Conservation (phyloP, 805 yeast genomes). For the Myxozyma kluyveri region DNA sequence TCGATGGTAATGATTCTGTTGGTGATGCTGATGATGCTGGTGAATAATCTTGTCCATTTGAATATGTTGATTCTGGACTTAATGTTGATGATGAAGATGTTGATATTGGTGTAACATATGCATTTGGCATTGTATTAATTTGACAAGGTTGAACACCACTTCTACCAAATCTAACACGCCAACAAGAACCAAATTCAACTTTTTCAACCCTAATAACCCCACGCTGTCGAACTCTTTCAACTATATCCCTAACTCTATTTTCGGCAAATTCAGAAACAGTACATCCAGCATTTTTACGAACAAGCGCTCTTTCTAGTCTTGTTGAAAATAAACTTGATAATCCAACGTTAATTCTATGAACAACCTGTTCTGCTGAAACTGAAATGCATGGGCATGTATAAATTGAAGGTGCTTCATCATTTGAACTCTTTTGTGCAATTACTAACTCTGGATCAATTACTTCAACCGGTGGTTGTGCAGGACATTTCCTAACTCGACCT, state of each 20-base stretch:
- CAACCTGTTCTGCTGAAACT: background rate
- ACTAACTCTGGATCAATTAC: no score
- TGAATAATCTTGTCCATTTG: background rate
- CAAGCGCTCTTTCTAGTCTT: background rate
- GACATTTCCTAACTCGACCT: conserved; percentile 3
- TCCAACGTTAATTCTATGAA: background rate
- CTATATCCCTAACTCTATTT: background rate
- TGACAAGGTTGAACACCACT: no score
- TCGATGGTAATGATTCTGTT: no score
- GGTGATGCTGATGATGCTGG: no score
- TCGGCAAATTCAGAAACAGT: conserved; percentile 5
- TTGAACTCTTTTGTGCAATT: no score
- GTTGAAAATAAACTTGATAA: conserved; percentile 8
- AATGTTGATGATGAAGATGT: conserved; percentile 1
- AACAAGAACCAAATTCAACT: conserved; percentile 5
- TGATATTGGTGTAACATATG: background rate
- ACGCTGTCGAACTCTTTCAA: background rate
- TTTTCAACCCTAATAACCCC: conserved; percentile 1
- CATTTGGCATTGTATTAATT: background rate
- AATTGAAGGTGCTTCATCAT: background rate
- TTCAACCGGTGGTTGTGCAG: background rate
- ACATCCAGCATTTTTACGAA: background rate
- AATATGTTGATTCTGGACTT: background rate
- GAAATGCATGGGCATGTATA: background rate
- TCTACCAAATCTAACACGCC: conserved; percentile 4